Evolutionary conservation across 2,329 filamentous ascomycete species (phyloP).

Genomic region (Fusarium camptoceras): DNA sequence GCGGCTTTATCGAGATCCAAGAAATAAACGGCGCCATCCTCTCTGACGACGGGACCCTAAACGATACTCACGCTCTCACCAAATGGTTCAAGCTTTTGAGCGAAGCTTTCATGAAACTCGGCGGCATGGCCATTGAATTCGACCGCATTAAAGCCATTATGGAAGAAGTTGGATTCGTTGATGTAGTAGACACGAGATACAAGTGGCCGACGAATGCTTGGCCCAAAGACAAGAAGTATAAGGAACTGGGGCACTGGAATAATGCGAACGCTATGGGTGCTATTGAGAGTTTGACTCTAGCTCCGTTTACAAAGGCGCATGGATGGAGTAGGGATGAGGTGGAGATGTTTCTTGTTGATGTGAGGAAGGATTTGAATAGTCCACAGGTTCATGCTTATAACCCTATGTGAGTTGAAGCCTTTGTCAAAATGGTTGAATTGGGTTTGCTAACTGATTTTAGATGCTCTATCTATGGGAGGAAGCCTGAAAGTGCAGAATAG

Average conservation of each 20-base stretch:
- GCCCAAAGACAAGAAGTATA: constrained; percentile 25
- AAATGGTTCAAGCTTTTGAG: constrained; percentile 10
- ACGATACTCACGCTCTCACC: not conserved
- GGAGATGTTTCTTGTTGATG: constrained; percentile 8
- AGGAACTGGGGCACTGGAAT: constrained; percentile 22
- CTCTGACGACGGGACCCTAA: constrained; percentile 15
- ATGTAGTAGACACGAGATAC: not conserved
- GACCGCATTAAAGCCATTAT: constrained; percentile 13
- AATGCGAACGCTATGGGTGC: not conserved
- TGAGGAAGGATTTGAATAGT: constrained; percentile 25
- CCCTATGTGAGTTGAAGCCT: constrained; percentile 2
- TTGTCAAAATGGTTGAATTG: fast-evolving
- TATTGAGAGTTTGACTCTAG: constrained; percentile 20
- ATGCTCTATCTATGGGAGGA: constrained; percentile 1
- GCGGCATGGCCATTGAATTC: not conserved
- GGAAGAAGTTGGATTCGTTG: not conserved
- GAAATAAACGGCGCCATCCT: not conserved
- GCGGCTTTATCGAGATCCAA: constrained; percentile 11
- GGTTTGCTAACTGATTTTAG: not conserved
- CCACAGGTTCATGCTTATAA: constrained; percentile 29
- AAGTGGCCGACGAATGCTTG: constrained; percentile 27
- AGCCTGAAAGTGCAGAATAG: not conserved
- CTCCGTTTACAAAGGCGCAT: constrained; percentile 10
- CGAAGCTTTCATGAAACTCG: constrained; percentile 4
- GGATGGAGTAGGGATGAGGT: constrained; percentile 29